Conservation (phyloP, 1,139 yeast species). For the Yamadazyma sp. region DNA sequence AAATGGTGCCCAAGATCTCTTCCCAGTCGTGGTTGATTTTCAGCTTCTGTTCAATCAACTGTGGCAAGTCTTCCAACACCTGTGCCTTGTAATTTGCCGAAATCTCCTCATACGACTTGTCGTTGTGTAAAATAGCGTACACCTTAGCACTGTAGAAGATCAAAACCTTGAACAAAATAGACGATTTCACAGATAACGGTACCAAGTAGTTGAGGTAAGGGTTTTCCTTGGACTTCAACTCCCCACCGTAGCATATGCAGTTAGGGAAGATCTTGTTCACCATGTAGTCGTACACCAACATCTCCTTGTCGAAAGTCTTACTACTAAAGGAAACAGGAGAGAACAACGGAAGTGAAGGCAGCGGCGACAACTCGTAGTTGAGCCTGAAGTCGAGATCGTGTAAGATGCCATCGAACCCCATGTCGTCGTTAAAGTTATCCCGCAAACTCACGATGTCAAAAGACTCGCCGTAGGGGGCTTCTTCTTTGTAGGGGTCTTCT, state of each 20-base stretch:
- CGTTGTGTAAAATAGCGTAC: conserved; percentile 24
- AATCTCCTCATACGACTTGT: conserved; percentile 21
- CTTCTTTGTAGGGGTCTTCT: too few relatives aligned
- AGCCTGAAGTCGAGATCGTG: neutral
- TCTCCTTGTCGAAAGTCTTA: conserved; percentile 16
- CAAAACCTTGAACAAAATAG: conserved; percentile 28
- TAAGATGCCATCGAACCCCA: neutral
- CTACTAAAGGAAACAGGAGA: neutral
- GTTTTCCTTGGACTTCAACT: conserved; percentile 16
- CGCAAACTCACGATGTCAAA: neutral
- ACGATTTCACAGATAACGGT: conserved; percentile 31
- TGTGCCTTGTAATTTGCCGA: conserved; percentile 24
- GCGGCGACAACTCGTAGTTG: neutral
- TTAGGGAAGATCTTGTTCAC: conserved; percentile 31
- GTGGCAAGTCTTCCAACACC: conserved; percentile 27
- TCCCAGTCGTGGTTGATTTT: conserved; percentile 29
- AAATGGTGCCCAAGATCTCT: conserved; percentile 34
- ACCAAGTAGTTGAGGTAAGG: conserved; percentile 35
- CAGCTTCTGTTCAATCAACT: conserved; percentile 23
- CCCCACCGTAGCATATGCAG: conserved; percentile 29
- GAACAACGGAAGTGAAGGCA: neutral
- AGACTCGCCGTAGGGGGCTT: conserved; percentile 1
- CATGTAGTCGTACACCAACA: conserved; percentile 26
- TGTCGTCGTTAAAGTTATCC: neutral
- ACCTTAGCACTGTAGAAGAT: conserved; percentile 37